Percentiles rank a stretch among this genome's conserved stretches.
phyloP scores from a whole-genome alignment of 805 yeast genomes.

The Pichia exigua region DNA sequence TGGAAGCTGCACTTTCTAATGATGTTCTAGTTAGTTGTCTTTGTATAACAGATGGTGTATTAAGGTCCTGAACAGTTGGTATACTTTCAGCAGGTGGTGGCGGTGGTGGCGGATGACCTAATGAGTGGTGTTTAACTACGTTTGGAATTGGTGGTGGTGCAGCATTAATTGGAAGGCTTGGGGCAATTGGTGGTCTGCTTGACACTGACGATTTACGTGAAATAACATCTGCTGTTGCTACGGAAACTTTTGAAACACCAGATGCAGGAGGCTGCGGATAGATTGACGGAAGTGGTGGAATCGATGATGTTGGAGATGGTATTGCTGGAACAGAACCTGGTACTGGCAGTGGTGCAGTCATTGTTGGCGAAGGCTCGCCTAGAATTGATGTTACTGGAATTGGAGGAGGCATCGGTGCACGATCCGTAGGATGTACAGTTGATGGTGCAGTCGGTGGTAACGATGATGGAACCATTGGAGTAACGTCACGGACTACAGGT shows the following conservation, averaged over 20 bases:
- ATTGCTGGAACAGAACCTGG: conserved; percentile 20
- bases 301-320: conserved; percentile 10
- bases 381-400: conserved; percentile 1
- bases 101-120: conserved; percentile 16
- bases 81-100: conserved; percentile 10
- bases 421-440: conserved; percentile 5
- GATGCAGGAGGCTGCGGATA: background rate
- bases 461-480: conserved; percentile 10
- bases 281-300: background rate
- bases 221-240: background rate
- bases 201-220: conserved; percentile 1
- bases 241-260: background rate
- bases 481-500: background rate
- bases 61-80: background rate
- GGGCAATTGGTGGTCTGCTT: background rate
- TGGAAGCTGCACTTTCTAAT: background rate
- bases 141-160: conserved; percentile 4
- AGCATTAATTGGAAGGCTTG: background rate
- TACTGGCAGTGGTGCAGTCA: conserved; percentile 12
- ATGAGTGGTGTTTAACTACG: background rate
- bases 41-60: background rate
- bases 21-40: conserved; percentile 6
- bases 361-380: background rate
- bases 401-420: conserved; percentile 11
- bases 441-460: conserved; percentile 16